phyloP scores from a whole-genome alignment of 164 flowering plant species.

The Annona cherimola region DNA sequence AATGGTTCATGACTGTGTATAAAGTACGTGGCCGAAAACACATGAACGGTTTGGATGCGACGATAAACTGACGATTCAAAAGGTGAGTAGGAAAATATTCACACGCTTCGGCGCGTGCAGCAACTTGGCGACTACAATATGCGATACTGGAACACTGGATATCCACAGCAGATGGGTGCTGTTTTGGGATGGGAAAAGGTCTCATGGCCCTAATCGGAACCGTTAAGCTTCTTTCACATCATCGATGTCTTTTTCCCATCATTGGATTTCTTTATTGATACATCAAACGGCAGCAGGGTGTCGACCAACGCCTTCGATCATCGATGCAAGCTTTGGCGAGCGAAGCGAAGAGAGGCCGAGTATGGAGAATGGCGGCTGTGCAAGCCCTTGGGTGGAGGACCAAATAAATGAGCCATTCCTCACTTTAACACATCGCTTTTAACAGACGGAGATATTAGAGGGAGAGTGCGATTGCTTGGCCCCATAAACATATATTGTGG shows the following conservation, averaged over 20 bases:
- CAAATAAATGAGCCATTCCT: not conserved
- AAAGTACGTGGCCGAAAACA: not conserved
- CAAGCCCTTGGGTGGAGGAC: not conserved
- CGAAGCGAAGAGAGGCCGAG: not conserved
- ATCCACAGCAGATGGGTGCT: not conserved
- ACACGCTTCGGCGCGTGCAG: too few species aligned
- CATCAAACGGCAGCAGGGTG: not conserved
- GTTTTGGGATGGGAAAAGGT: not conserved
- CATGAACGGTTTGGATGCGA: not conserved
- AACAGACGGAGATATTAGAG: not conserved
- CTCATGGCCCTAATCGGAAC: too few species aligned
- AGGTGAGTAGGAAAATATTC: too few species aligned
- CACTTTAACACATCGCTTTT: too few species aligned
- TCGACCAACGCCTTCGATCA: not conserved
- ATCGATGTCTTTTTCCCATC: too few species aligned
- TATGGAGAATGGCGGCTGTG: not conserved
- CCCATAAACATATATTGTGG: not conserved
- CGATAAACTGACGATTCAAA: not conserved
- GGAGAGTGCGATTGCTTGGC: not conserved
- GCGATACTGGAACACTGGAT: not conserved
- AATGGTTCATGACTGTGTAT: not conserved
- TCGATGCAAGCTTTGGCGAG: not conserved
- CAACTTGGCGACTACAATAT: not conserved
- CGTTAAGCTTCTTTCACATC: too few species aligned
- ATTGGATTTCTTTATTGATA: too few species aligned